Evolutionary conservation across 1,284 basidiomycete genomes (phyloP), one percentile per base, ranked within the genome.

Genomic region (Ceratobasidium sp.): DNA sequence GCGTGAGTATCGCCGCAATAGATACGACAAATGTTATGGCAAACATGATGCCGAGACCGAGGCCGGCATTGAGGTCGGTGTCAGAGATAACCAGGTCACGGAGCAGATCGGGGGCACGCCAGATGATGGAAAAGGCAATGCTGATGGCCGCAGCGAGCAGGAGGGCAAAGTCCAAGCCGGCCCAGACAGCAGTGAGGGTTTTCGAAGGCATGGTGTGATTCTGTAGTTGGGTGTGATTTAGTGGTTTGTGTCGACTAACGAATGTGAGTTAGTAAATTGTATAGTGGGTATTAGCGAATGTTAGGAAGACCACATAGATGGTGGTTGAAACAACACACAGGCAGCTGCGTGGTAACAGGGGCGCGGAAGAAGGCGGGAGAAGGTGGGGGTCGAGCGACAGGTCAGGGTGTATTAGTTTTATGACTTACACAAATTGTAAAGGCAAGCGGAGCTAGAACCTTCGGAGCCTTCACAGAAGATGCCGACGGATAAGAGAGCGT

Each of bases 11-110:
- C 21, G 89, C 89, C 23, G 81, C 81, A 56, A 93, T 76, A 39
- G 91, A 90, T 62, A 90, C 75, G 50, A 83, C 78, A 72, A 87
- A 89, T 27, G 90, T 89, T 66, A 85, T 70, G n/a, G 89, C 77
- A 62, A 93, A 81, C 36, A 82, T 75, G 33, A 89, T 82, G 19
- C 89, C 91, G 62, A 93, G 76, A n/a, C 84, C 77, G 64, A 86
- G 81, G 16, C 89, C 91, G 71, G 84, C 91, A 33, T 82, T 84
- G 39, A 91, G 79, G 72, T 90, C 83, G 58, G 79, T 75, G 9
- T 77, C 74, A 67, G 80, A 82, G 57, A 93, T 77, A 25, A 88
- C 83, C 78, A 93, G 80, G 76, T 90, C 89, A 76, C 88, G 80
- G 71, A 92, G 77, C 41, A 88, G 75, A 74, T 88, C 82, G 7